Conservation (phyloP, 768 basidiomycete species). For the Macrocybe gigantea region DNA sequence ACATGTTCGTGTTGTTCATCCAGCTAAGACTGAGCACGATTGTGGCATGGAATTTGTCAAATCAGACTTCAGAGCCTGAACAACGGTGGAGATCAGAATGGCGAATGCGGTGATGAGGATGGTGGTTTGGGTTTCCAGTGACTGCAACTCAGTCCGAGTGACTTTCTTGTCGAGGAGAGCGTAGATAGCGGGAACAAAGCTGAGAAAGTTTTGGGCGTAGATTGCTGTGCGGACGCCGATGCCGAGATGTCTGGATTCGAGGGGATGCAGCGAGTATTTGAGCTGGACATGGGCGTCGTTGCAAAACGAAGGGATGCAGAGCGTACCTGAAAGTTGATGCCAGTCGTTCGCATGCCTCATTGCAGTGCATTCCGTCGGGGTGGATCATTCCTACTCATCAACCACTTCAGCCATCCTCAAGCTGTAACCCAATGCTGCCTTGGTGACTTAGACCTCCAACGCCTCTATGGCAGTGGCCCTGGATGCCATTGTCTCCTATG, state of each 20-base stretch:
- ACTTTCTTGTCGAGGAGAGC: constrained; percentile 15
- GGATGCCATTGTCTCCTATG: too few relatives aligned
- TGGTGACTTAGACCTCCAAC: too few relatives aligned
- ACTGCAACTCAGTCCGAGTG: constrained; percentile 10
- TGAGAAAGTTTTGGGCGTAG: constrained; percentile 18
- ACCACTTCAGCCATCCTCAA: too few relatives aligned
- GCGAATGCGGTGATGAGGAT: constrained; percentile 20
- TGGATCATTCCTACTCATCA: too few relatives aligned
- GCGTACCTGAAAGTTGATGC: too few relatives aligned
- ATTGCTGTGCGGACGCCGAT: constrained; percentile 19
- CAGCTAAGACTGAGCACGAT: constrained; percentile 21
- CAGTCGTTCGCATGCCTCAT: too few relatives aligned
- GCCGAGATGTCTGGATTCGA: constrained; percentile 14
- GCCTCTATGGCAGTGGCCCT: too few relatives aligned
- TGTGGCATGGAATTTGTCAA: constrained; percentile 13
- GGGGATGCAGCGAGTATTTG: constrained; percentile 1
- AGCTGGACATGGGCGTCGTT: too few relatives aligned
- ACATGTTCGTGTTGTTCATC: constrained; percentile 18
- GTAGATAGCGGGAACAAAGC: constrained; percentile 16
- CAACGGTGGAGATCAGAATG: constrained; percentile 16
- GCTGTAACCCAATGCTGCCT: too few relatives aligned
- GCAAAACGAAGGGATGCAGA: too few relatives aligned
- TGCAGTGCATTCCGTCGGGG: too few relatives aligned
- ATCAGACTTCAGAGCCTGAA: constrained; percentile 10
- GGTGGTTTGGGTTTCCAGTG: constrained; percentile 5